phyloP scores from a whole-genome alignment of 352 stramenopile genomes.

The Pythium vanterpoolii region DNA sequence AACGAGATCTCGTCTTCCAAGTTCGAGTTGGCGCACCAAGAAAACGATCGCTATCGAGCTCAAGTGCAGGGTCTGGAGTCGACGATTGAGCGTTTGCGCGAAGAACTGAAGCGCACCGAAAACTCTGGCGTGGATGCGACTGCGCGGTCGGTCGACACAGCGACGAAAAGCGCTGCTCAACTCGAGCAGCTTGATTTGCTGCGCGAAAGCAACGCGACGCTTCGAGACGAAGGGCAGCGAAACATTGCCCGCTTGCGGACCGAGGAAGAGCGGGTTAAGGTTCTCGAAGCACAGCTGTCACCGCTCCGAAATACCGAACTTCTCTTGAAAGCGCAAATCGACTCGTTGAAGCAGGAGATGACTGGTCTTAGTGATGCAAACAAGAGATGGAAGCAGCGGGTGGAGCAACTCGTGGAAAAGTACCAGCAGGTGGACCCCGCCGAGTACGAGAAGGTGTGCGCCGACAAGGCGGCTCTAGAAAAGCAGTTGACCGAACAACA shows the following conservation, averaged over 20 bases:
- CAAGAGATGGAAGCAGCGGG: constrained; percentile 72
- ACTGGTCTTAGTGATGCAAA: constrained; percentile 54
- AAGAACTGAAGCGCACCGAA: constrained; percentile 50
- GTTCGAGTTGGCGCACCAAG: constrained; percentile 63
- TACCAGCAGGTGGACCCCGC: constrained; percentile 77
- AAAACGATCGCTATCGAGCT: constrained; percentile 51
- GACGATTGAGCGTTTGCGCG: constrained; percentile 51
- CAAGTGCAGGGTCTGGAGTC: constrained; percentile 59
- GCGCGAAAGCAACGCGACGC: constrained; percentile 74
- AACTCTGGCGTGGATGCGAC: neutral
- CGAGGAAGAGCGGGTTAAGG: constrained; percentile 45
- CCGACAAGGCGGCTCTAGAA: constrained; percentile 49
- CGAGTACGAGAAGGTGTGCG: constrained; percentile 65
- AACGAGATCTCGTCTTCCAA: constrained; percentile 68
- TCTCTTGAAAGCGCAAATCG: constrained; percentile 47
- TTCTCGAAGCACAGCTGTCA: constrained; percentile 48
- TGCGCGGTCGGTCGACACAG: neutral
- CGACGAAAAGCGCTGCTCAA: constrained; percentile 55
- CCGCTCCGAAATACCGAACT: constrained; percentile 44
- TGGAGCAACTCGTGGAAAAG: constrained; percentile 82
- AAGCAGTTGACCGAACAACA: constrained; percentile 48
- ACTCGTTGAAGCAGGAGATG: constrained; percentile 61
- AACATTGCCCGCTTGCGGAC: constrained; percentile 47
- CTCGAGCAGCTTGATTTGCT: constrained; percentile 73
- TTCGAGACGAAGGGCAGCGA: constrained; percentile 71